Evolutionary conservation across 495 filamentous ascomycete species (phyloP), one percentile per base, ranked within the genome.

Genomic region (Penicillium daleae): DNA sequence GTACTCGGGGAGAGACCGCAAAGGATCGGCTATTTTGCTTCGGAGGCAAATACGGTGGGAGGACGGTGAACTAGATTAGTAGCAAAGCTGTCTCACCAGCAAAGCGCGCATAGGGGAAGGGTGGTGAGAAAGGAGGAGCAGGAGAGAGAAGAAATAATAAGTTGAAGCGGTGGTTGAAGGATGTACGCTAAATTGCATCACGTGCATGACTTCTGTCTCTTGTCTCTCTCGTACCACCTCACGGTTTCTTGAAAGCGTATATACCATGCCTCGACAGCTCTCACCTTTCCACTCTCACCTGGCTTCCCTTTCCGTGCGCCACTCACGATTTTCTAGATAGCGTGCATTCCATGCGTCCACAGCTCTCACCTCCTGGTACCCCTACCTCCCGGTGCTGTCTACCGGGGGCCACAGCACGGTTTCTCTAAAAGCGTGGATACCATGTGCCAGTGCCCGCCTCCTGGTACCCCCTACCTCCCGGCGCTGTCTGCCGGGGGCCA

Each of bases 31-130:
- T 51, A 51, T 51, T 51, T 51, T 29, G 48, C 48, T 51, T 51
- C 48, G 48, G 48, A 51, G 24, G 24, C 48, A 51, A 51, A 31
- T 51, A 51, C 48, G 48, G 48, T 51, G 48, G 48, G 48, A 51
- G 48, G 48, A 51, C 24, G 15, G 48, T 29, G 48, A 51, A 51
- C 48, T 51, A 51, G 27, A 29, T 51, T 24, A 27, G 48, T 51
- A 48, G 44, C 44, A 48, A 48, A 48, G n/a, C n/a, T 48, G n/a
- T 48, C n/a, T 48, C 44, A 48, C 44, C 24, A 48, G 44, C 24
- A 48, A 48, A 21, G n/a, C 44, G 44, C 44, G n/a, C 44, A 48
- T 48, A 48, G n/a, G 44, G 44, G 24, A 48, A 48, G 44, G 44
- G 29, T 48, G 44, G 24, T 48, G n/a, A 48, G 44, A 22, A 48